Base-by-base conservation (phyloP, 1,284 basidiomycete species). In the Psilocybe mexicana region DNA sequence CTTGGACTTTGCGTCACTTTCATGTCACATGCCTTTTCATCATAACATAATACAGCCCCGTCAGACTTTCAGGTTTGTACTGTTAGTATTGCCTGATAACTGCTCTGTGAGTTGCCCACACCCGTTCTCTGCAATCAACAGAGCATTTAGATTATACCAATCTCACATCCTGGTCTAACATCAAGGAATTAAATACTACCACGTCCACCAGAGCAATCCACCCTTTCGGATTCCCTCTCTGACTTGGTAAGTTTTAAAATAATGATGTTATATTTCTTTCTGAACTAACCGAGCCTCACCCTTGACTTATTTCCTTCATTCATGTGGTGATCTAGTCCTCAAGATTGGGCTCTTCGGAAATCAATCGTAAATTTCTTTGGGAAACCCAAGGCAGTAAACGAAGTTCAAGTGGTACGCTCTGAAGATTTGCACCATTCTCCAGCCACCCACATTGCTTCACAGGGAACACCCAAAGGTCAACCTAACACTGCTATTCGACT, bases 401-500 rank as follows among this genome's bases (percentile, higher is more conserved):
- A 6, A 33, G 30, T 33, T 18, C 4, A 33, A 4, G 4, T 33
- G 30, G 30, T 33, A 33, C 8, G 30, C 8, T 8, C 30, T 8
- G 8, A 33, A 33, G 38, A 40, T 40, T 12, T 40, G 38, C 14
- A 3, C 38, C 14, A n/a, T 40, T 12, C 14, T 40, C 12, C 0
- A 3, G 4, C 38, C n/a, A 40, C 38, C 38, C 1, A 40, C 38
- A 5, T 11, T 40, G 38, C 38, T 12, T 12, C 4, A 40, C 11
- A 40, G n/a, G 38, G 38, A 40, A 40, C 38, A 40, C 38, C 38
- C 6, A 4, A 40, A 40, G 6, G 38, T 40, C 38, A 40, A 40
- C 6, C 6, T 40, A 40, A 14, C 38, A n/a, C 12, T n/a, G 14
- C 11, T n/a, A 5, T 53, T 55, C 57, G 50, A 35, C 62, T 46